Percentiles rank a stretch among this genome's conserved stretches.
These are phyloP conservation scores for Pichia thaimueangensis DNA, from an alignment of 805 yeast genomes.

Conservation along the genomic window DNA sequence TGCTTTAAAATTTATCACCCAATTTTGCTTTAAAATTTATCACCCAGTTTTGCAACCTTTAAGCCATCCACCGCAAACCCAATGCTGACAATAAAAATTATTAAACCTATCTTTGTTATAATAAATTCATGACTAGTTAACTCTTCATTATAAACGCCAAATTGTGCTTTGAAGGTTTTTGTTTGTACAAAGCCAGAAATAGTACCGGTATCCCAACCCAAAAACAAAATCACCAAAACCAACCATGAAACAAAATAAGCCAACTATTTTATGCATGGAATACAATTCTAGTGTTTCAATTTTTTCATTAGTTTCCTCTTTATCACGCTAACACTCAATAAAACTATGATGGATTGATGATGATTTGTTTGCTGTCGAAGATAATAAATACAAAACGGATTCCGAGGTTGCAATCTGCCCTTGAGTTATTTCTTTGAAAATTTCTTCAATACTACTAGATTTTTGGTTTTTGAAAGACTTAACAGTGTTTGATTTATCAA, in stretches of 20 bases:
- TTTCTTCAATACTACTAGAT: too few relatives aligned
- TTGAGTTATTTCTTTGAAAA: too few relatives aligned
- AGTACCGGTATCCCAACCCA: slow-evolving; percentile 76
- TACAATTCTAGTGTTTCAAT: background rate
- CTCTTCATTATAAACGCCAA: slow-evolving; percentile 36
- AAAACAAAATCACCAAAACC: slow-evolving; percentile 75
- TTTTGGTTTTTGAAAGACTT: too few relatives aligned
- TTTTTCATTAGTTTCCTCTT: background rate
- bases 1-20: slow-evolving; percentile 56
- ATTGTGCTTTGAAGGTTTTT: slow-evolving; percentile 44
- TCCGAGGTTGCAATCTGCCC: too few relatives aligned
- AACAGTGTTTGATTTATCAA: too few relatives aligned
- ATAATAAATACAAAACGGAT: too few relatives aligned
- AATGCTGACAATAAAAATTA: slow-evolving; percentile 63
- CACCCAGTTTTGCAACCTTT: slow-evolving; percentile 49
- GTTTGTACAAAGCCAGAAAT: slow-evolving; percentile 65
- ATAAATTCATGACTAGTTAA: slow-evolving; percentile 38
- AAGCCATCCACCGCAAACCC: slow-evolving; percentile 71
- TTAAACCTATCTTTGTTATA: slow-evolving; percentile 48
- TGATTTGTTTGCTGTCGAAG: too few relatives aligned
- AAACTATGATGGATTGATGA: too few relatives aligned
- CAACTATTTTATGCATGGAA: slow-evolving; percentile 16
- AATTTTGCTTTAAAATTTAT: slow-evolving; percentile 46
- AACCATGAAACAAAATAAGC: slow-evolving; percentile 42
- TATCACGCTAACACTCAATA: too few relatives aligned